Base-by-base conservation (phyloP, 768 basidiomycete species). In the Tubosaeta sp. region DNA sequence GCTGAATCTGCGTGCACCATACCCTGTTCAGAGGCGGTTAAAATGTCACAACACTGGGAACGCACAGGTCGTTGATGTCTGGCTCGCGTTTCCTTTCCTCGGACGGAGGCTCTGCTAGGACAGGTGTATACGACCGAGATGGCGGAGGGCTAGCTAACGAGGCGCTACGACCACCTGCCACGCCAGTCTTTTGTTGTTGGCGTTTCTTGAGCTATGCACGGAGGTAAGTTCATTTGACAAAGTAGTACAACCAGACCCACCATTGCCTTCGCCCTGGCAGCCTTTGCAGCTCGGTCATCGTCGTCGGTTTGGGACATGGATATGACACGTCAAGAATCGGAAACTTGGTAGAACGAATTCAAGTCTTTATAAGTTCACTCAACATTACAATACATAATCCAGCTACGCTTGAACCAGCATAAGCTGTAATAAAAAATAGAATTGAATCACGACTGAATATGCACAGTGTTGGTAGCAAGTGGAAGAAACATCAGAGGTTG, bases 191-290 rank as follows among this genome's bases (percentile, higher is more conserved):
- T 72, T 86, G 81, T 60, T 83, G 84, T 57, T 86, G 87, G 52
- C 85, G 79, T 69, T 87, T 89, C 76, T 90, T 89, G 66, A 91
- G 77, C 88, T 91, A 68, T 42, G 45, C 21, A 31, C 46, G 21
- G 45, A 43, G 41, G 19, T 53, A 22, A 62, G 48, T 19, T 25
- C 21, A 1, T 11, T 31, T 14, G 48, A 41, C 38, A 30, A 50
- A 0, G 18, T 25, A 27, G 7, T 14, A 34, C 22, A 2, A 46
- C 25, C 5, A 49, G 45, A 68, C 78, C 51, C 65, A 91, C 90
- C 81, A 93, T 63, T 44, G 87, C 89, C 68, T 87, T 89, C 49
- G 87, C 90, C 55, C 90, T 81, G 3, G 90, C 90, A 49, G 90
- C 81, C 69, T 87, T 90, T 14, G 81, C 82, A 47, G 87, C 87